These are phyloP conservation scores for Mycena sanguinolenta DNA, from an alignment of 768 basidiomycete genomes.

Conservation along the genomic window DNA sequence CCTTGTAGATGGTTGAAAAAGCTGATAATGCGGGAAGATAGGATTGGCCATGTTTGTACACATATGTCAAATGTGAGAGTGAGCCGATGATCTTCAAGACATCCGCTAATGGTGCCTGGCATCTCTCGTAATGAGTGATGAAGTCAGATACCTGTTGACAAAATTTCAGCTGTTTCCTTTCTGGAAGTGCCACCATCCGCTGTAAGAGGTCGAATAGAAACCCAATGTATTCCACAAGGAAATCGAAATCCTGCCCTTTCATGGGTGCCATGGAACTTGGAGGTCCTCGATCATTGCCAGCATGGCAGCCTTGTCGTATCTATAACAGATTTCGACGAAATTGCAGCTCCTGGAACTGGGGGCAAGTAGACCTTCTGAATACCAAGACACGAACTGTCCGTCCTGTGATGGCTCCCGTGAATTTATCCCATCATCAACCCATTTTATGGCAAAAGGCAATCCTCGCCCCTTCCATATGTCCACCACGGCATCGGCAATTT, in stretches of 20 bases:
- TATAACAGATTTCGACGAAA: slow-evolving; percentile 6
- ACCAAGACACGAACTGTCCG: not conserved
- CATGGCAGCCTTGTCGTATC: slow-evolving; percentile 9
- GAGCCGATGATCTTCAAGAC: not conserved
- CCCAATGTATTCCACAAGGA: slow-evolving; percentile 14
- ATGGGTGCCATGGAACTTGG: slow-evolving; percentile 3
- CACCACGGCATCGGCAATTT: no score
- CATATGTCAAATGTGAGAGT: slow-evolving; percentile 7
- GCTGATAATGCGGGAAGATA: slow-evolving; percentile 11
- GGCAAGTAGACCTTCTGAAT: not conserved
- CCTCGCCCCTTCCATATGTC: no score
- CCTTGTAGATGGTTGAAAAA: not conserved
- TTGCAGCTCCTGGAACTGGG: not conserved
- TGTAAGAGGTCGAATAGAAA: slow-evolving; percentile 5
- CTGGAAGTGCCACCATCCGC: slow-evolving; percentile 3
- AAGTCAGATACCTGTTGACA: not conserved
- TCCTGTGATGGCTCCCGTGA: not conserved
- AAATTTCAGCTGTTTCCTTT: no score
- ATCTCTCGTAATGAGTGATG: not conserved
- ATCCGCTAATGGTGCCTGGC: not conserved
- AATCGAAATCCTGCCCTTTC: slow-evolving; percentile 16
- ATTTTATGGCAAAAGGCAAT: slow-evolving; percentile 7
- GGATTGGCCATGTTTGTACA: not conserved
- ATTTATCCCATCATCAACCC: slow-evolving; percentile 14
- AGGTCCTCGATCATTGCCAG: slow-evolving; percentile 6